Percentiles rank a stretch among this genome's conserved stretches.
phyloP scores from a whole-genome alignment of 2,329 filamentous ascomycete species.

The Pseudogymnoascus sp. region DNA sequence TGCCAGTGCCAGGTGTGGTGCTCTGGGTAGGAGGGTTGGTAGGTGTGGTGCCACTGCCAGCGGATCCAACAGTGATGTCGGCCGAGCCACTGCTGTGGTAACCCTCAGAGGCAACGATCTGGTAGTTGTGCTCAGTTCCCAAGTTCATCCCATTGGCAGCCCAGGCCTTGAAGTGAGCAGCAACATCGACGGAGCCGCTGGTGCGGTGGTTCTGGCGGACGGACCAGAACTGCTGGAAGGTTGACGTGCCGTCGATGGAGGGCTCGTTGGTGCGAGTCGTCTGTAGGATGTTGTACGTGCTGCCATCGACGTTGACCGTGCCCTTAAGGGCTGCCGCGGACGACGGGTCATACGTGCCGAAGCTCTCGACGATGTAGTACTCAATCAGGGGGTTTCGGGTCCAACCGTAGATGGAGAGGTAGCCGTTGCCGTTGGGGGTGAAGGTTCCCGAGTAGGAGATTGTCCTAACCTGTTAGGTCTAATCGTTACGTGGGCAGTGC shows the following conservation, averaged over 20 bases:
- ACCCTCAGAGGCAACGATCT: conserved; percentile 48
- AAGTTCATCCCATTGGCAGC: conserved; percentile 39
- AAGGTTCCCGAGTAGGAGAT: conserved; percentile 36
- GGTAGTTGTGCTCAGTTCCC: conserved; percentile 41
- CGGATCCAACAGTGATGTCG: conserved; percentile 31
- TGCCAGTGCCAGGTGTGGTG: not conserved
- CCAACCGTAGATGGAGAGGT: conserved; percentile 50
- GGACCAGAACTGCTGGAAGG: conserved; percentile 48
- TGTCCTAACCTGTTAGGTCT: conserved; percentile 21
- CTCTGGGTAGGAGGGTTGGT: not conserved
- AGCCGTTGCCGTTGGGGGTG: conserved; percentile 32
- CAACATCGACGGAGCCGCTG: conserved; percentile 42
- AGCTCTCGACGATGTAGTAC: conserved; percentile 51
- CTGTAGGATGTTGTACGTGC: conserved; percentile 40
- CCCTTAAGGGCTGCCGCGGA: conserved; percentile 42
- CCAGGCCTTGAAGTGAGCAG: conserved; percentile 49
- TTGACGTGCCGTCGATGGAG: conserved; percentile 39
- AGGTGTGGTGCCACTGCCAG: not conserved
- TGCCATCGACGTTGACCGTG: conserved; percentile 43
- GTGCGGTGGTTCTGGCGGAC: conserved; percentile 43
- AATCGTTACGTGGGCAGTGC: not conserved
- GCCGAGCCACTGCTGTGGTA: conserved; percentile 44
- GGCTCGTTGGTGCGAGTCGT: conserved; percentile 30
- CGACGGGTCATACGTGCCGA: conserved; percentile 42
- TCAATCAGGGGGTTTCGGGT: conserved; percentile 45